These are phyloP conservation scores for Rhizophagus clarus DNA, from an alignment of 192 early-diverging fungal species.

Conservation along the genomic window DNA sequence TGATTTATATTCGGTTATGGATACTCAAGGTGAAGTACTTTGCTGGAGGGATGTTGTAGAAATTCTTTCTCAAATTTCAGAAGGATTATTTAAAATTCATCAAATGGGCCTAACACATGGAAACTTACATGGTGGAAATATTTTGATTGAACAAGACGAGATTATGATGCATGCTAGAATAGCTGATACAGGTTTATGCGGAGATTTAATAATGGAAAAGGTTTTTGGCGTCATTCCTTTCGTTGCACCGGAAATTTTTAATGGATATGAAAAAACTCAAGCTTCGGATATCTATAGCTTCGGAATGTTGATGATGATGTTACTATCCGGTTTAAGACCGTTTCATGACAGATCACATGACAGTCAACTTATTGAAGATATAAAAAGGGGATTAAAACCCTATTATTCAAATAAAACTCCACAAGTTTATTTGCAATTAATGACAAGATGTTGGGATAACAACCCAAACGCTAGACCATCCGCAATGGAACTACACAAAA, in stretches of 20 bases:
- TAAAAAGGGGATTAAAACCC: slow-evolving; percentile 37
- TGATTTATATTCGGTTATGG: background rate
- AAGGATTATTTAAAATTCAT: background rate
- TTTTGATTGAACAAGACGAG: background rate
- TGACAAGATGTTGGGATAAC: too few relatives aligned
- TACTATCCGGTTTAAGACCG: slow-evolving; percentile 37
- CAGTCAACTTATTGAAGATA: slow-evolving; percentile 20
- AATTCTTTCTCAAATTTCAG: background rate
- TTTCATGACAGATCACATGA: slow-evolving; percentile 35
- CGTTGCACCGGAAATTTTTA: slow-evolving; percentile 37
- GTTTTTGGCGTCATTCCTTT: slow-evolving; percentile 39
- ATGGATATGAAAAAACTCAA: background rate
- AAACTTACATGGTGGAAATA: slow-evolving; percentile 20
- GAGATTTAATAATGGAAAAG: background rate
- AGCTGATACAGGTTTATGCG: background rate
- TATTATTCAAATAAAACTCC: slow-evolving; percentile 38
- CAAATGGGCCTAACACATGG: background rate
- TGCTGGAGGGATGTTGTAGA: background rate
- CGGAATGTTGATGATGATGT: slow-evolving; percentile 44
- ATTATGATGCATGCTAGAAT: background rate
- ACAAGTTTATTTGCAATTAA: background rate
- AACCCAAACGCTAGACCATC: background rate
- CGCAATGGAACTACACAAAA: background rate
- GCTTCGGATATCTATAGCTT: slow-evolving; percentile 44
- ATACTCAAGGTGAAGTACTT: background rate